phyloP scores from a whole-genome alignment of 768 basidiomycete species.

The Ramaria sp. region DNA sequence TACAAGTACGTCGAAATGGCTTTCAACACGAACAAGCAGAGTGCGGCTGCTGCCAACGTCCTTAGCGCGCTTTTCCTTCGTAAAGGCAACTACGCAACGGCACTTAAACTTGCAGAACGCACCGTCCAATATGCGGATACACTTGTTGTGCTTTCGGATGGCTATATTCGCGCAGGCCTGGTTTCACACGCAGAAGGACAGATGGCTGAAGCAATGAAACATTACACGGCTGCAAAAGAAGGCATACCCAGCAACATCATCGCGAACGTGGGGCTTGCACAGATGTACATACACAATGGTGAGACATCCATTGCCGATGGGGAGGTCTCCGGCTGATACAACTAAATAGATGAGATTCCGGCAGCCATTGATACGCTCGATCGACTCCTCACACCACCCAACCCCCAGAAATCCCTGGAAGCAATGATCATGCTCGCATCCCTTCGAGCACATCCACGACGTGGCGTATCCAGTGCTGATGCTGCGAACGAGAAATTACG shows the following conservation, averaged over 20 bases:
- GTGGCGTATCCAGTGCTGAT: constrained; percentile 68
- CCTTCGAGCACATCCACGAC: constrained; percentile 72
- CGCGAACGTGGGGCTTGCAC: constrained; percentile 77
- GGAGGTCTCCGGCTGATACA: constrained; percentile 1
- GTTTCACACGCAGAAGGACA: constrained; percentile 66
- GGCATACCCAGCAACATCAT: constrained; percentile 65
- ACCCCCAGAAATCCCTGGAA: constrained; percentile 61
- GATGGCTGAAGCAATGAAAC: constrained; percentile 48
- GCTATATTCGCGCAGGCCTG: constrained; percentile 75
- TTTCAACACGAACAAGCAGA: constrained; percentile 66
- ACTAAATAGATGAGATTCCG: constrained; percentile 56
- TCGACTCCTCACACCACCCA: constrained; percentile 57
- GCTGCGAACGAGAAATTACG: constrained; percentile 55
- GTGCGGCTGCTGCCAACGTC: constrained; percentile 75
- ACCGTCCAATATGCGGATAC: constrained; percentile 93
- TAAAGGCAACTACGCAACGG: constrained; percentile 57
- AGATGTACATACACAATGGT: constrained; percentile 82
- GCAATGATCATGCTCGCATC: constrained; percentile 85
- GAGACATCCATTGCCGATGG: constrained; percentile 8
- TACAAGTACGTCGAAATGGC: constrained; percentile 65
- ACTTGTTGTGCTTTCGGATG: constrained; percentile 72
- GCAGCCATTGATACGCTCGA: constrained; percentile 83
- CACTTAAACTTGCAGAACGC: constrained; percentile 87
- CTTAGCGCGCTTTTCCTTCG: constrained; percentile 70
- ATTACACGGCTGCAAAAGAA: constrained; percentile 57